Conservation (phyloP, 2,329 filamentous ascomycete genomes). For the Sclerotinia borealis region DNA sequence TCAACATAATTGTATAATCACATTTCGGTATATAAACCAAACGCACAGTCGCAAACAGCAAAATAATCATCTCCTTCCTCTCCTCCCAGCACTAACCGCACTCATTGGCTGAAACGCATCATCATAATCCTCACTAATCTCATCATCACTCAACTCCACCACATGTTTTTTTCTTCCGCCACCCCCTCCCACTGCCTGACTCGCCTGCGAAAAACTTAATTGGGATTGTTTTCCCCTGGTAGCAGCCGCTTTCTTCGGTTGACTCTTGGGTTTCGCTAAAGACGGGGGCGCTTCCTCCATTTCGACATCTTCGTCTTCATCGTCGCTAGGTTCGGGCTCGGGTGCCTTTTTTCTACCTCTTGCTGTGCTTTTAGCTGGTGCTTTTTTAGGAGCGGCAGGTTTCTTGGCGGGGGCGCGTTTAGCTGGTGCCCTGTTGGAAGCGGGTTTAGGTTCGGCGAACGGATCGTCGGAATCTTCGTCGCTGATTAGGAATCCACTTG, state of each 20-base stretch:
- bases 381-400: conserved; percentile 34
- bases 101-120: conserved; percentile 48
- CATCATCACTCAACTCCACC: conserved; percentile 59
- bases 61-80: neutral
- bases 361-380: conserved; percentile 32
- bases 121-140: conserved; percentile 48
- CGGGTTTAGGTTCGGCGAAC: neutral
- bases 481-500: conserved; percentile 16
- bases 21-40: neutral
- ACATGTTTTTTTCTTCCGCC: conserved; percentile 24
- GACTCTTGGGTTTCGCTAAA: conserved; percentile 34
- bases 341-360: conserved; percentile 40
- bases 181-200: neutral
- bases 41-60: neutral
- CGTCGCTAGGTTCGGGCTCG: conserved; percentile 31
- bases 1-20: too few species aligned
- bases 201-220: conserved; percentile 42
- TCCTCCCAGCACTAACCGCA: neutral
- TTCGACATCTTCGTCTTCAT: conserved; percentile 46
- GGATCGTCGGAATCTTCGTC: conserved; percentile 51
- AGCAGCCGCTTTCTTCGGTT: conserved; percentile 27
- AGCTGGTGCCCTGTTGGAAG: conserved; percentile 27
- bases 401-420: conserved; percentile 34
- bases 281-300: conserved; percentile 41
- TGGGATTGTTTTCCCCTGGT: conserved; percentile 40